Conservation (phyloP, 768 basidiomycete genomes). For the Podaxis pistillaris region DNA sequence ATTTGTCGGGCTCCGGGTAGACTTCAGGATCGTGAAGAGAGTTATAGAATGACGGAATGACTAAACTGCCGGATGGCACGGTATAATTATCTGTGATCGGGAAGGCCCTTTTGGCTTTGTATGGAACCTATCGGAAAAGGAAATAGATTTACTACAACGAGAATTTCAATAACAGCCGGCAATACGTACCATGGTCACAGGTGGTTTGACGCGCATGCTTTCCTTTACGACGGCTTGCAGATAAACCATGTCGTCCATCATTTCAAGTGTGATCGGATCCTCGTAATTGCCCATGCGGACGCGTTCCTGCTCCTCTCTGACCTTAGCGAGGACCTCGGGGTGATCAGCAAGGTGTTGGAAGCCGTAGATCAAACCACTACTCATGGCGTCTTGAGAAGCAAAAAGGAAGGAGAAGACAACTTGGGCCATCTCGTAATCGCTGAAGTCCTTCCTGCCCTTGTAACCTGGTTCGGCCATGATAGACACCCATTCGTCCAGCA, state of each 20-base stretch:
- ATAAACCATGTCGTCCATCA: slow-evolving; percentile 92
- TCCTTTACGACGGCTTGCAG: slow-evolving; percentile 92
- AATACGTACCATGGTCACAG: slow-evolving; percentile 85
- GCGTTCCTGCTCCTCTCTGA: slow-evolving; percentile 86
- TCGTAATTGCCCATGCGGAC: slow-evolving; percentile 78
- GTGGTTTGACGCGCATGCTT: slow-evolving; percentile 86
- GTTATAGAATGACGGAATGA: slow-evolving; percentile 92
- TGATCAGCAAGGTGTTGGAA: slow-evolving; percentile 97
- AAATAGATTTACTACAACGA: slow-evolving; percentile 18
- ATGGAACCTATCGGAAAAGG: slow-evolving; percentile 71
- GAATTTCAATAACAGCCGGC: background rate
- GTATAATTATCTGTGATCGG: slow-evolving; percentile 91
- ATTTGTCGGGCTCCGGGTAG: slow-evolving; percentile 82
- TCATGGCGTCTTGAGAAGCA: slow-evolving; percentile 98
- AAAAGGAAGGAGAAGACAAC: slow-evolving; percentile 96
- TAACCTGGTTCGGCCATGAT: slow-evolving; percentile 62
- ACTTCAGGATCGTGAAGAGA: slow-evolving; percentile 88
- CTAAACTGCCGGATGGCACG: slow-evolving; percentile 87
- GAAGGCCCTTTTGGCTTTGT: slow-evolving; percentile 85
- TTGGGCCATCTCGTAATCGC: slow-evolving; percentile 94
- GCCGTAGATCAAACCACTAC: slow-evolving; percentile 90
- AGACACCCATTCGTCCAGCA: slow-evolving; percentile 91
- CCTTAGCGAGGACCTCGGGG: slow-evolving; percentile 84
- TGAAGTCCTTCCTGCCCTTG: slow-evolving; percentile 86
- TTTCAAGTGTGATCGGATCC: slow-evolving; percentile 78